These are phyloP conservation scores for Talaromyces piceae DNA, from an alignment of 2,329 filamentous ascomycete genomes.

Conservation along the genomic window DNA sequence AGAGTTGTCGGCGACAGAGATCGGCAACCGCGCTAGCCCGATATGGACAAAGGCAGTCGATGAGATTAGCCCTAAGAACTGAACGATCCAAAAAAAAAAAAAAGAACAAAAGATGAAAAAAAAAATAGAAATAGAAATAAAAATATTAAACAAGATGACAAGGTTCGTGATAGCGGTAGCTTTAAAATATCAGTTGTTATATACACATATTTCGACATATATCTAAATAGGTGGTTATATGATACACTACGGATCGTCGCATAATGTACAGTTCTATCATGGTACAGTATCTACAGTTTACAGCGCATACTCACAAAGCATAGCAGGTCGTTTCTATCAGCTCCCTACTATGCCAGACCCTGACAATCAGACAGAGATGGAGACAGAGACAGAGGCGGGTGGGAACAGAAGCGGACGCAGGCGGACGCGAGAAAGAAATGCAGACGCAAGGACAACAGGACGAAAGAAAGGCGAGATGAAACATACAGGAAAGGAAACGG, in stretches of 20 bases:
- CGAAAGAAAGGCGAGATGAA: too few species aligned
- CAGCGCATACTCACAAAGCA: slow-evolving; percentile 1
- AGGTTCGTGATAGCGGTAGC: too few species aligned
- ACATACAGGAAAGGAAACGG: background rate
- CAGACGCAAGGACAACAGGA: too few species aligned
- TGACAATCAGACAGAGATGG: background rate
- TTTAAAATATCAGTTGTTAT: too few species aligned
- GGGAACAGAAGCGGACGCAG: too few species aligned
- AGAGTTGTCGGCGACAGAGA: background rate
- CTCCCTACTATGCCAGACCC: slow-evolving; percentile 4
- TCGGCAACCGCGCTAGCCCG: background rate
- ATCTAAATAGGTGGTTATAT: background rate
- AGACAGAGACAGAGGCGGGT: background rate
- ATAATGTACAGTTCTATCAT: background rate
- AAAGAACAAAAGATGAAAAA: too few species aligned
- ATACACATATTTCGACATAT: background rate
- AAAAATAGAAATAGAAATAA: background rate
- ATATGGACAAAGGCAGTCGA: background rate
- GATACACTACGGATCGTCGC: background rate
- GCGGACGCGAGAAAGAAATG: too few species aligned
- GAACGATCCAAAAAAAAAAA: too few species aligned
- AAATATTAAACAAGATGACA: too few species aligned
- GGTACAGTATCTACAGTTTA: background rate
- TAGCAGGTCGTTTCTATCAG: slow-evolving; percentile 2
- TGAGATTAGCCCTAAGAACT: too few species aligned